A percentile compares a stretch with the other conserved stretches of the same genome.
Evolutionary conservation across 1,139 yeast species (phyloP).

Genomic region (Suhomyces panamericanus): DNA sequence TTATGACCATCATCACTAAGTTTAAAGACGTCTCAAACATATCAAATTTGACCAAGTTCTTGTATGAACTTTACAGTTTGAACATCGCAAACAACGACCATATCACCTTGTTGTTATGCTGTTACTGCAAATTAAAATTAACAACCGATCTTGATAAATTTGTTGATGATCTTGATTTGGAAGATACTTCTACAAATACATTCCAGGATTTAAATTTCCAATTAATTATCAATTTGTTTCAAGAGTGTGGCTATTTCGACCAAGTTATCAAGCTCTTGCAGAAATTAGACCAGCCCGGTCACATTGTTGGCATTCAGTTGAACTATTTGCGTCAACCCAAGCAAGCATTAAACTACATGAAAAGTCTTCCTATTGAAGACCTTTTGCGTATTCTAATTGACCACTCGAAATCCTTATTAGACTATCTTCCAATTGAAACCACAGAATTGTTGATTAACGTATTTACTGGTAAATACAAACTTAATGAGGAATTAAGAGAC

Average conservation of each 20-base stretch:
- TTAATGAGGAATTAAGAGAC: constrained; percentile 6
- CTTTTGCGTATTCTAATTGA: constrained; percentile 68
- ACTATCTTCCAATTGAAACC: constrained; percentile 73
- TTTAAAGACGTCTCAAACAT: constrained; percentile 85
- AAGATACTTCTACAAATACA: constrained; percentile 14
- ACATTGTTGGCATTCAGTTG: constrained; percentile 76
- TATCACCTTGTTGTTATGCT: constrained; percentile 75
- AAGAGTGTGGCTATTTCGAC: constrained; percentile 70
- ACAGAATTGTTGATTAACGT: constrained; percentile 80
- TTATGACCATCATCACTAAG: constrained; percentile 77
- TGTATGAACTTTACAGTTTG: constrained; percentile 55
- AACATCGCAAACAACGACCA: constrained; percentile 70
- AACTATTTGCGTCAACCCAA: constrained; percentile 64
- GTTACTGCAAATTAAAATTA: constrained; percentile 77
- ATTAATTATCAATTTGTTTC: constrained; percentile 67
- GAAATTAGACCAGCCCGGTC: constrained; percentile 69
- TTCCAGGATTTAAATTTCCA: constrained; percentile 62
- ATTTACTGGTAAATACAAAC: constrained; percentile 80
- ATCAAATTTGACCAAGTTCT: constrained; percentile 60
- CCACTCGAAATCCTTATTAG: constrained; percentile 65
- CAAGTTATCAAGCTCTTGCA: constrained; percentile 74
- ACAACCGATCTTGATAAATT: constrained; percentile 59
- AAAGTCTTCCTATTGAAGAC: constrained; percentile 74
- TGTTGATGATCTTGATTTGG: constrained; percentile 44
- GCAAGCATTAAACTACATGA: constrained; percentile 65